Evolutionary conservation across 169 alveolate species (phyloP).

Genomic region (Plasmodium gallinaceum): DNA sequence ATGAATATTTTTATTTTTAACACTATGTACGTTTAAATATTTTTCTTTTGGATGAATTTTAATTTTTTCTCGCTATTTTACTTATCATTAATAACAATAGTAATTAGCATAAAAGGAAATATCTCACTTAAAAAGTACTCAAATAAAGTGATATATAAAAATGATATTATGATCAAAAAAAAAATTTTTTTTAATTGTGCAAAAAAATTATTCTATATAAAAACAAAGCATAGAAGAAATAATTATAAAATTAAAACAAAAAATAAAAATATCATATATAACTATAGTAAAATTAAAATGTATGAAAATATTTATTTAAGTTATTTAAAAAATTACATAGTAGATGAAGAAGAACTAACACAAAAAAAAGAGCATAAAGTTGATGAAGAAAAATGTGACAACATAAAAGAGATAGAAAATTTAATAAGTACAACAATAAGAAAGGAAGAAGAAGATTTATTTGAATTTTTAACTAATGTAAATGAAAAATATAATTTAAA

Average conservation of each 20-base stretch:
- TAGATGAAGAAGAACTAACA: neutral
- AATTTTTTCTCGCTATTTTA: neutral
- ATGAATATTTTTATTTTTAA: too few relatives aligned
- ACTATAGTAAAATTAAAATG: neutral
- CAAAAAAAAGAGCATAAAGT: neutral
- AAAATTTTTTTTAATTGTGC: conserved; percentile 14
- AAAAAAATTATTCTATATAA: conserved; percentile 6
- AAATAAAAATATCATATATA: neutral
- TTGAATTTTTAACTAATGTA: conserved; percentile 35
- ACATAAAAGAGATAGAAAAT: conserved; percentile 20
- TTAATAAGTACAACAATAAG: conserved; percentile 15
- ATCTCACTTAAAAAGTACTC: too few relatives aligned
- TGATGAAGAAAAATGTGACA: neutral
- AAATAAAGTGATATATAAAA: neutral
- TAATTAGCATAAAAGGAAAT: conserved; percentile 4
- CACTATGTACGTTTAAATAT: too few relatives aligned
- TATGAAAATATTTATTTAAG: conserved; percentile 26
- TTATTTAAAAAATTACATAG: conserved; percentile 36
- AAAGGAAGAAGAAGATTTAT: conserved; percentile 50
- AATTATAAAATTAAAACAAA: neutral
- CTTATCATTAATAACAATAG: neutral
- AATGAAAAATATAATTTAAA: conserved; percentile 47
- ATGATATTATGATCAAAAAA: conserved; percentile 4
- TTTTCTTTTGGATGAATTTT: neutral
- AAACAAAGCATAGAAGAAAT: neutral